phyloP scores from a whole-genome alignment of 2,329 filamentous ascomycete species.

The Ambrosiella beaveri region DNA sequence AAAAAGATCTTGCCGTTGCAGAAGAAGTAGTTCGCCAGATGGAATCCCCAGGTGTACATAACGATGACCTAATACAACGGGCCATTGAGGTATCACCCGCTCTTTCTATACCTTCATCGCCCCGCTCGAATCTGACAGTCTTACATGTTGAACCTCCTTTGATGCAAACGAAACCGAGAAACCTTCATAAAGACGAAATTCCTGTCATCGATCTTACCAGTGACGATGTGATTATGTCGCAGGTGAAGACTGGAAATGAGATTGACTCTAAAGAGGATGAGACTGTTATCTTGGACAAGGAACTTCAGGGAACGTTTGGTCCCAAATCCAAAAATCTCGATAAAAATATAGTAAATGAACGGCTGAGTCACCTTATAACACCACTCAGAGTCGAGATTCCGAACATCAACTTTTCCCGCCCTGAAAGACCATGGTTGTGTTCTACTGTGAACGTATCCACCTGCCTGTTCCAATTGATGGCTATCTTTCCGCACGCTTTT shows the following conservation, averaged over 20 bases:
- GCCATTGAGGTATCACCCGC: background rate
- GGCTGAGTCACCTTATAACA: constrained; percentile 16
- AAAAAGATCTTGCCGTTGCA: constrained; percentile 4
- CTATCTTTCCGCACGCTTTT: background rate
- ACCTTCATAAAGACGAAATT: background rate
- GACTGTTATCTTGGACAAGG: background rate
- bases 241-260: background rate
- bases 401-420: constrained; percentile 17
- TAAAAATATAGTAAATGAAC: constrained; percentile 17
- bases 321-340: background rate
- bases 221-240: background rate
- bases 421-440: constrained; percentile 16
- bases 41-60: background rate
- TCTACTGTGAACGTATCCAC: background rate
- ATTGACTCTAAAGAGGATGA: background rate
- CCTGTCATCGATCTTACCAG: constrained; percentile 1
- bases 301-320: background rate
- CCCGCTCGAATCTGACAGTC: background rate
- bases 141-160: constrained; percentile 6
- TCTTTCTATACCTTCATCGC: background rate
- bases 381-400: constrained; percentile 19
- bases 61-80: constrained; percentile 3
- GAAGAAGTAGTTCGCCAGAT: background rate
- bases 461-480: background rate
- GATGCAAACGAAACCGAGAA: background rate